Evolutionary conservation across 139 green algal genomes (phyloP).

Genomic region (Haematococcus lacustris): DNA sequence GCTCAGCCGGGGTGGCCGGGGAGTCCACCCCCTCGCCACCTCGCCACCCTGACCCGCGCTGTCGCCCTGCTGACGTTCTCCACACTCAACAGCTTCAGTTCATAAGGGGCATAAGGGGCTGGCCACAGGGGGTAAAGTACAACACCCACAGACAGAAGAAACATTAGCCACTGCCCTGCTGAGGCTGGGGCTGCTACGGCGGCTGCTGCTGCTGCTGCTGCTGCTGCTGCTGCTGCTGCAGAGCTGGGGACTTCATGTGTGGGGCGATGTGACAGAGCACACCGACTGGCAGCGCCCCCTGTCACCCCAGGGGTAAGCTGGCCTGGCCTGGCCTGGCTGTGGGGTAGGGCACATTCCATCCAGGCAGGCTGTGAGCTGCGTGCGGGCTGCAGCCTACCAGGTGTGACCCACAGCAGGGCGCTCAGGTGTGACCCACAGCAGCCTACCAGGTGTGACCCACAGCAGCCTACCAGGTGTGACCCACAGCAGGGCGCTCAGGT

Average conservation of each 20-base stretch:
- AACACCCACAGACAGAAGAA: too few relatives aligned
- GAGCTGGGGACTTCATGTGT: slow-evolving; percentile 46
- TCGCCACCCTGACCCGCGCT: too few relatives aligned
- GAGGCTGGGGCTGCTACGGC: too few relatives aligned
- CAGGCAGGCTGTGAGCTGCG: not conserved
- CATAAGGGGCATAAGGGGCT: too few relatives aligned
- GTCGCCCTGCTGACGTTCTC: too few relatives aligned
- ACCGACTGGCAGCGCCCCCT: slow-evolving; percentile 30
- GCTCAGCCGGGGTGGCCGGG: too few relatives aligned
- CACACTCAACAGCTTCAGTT: too few relatives aligned
- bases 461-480: not conserved
- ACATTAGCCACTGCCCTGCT: too few relatives aligned
- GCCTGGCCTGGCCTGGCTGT: not conserved
- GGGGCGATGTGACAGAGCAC: slow-evolving; percentile 30
- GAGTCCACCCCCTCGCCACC: too few relatives aligned
- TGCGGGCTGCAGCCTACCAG: not conserved
- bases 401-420: not conserved
- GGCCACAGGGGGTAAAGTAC: too few relatives aligned
- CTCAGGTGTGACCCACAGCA: not conserved
- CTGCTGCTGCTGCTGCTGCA: slow-evolving; percentile 5
- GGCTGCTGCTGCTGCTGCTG: too few relatives aligned
- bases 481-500: too few relatives aligned
- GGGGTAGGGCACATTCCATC: not conserved
- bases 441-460: not conserved
- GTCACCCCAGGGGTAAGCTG: slow-evolving; percentile 9